Percentiles rank a stretch among this genome's conserved stretches.
phyloP scores from a whole-genome alignment of 768 basidiomycete species.

The Serpula lacrymans region DNA sequence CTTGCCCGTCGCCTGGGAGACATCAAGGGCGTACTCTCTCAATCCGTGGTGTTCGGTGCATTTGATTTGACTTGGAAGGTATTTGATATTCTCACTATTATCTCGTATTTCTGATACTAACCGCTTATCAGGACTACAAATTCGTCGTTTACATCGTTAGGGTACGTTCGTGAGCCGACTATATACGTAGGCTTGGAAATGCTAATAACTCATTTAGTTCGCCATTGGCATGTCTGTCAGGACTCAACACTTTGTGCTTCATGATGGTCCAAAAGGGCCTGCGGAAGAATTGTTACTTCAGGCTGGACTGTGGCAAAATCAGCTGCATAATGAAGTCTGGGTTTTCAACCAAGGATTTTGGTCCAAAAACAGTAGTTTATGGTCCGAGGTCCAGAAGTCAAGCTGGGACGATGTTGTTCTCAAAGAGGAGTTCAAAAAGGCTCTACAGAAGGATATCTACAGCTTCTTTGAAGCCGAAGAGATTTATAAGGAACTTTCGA shows the following conservation, averaged over 20 bases:
- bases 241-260: conserved; percentile 49
- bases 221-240: conserved; percentile 14
- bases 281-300: conserved; percentile 50
- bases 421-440: conserved; percentile 62
- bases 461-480: conserved; percentile 78
- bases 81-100: conserved; percentile 15
- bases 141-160: conserved; percentile 52
- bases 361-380: conserved; percentile 59
- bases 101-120: conserved; percentile 4
- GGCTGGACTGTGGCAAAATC: conserved; percentile 48
- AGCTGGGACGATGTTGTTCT: conserved; percentile 76
- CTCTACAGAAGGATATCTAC: conserved; percentile 68
- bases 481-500: conserved; percentile 68
- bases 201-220: conserved; percentile 24
- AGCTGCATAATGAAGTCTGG: conserved; percentile 68
- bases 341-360: conserved; percentile 73
- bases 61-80: conserved; percentile 62
- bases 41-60: conserved; percentile 49
- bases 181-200: conserved; percentile 2
- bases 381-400: conserved; percentile 59
- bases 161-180: conserved; percentile 33
- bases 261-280: conserved; percentile 55
- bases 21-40: conserved; percentile 50
- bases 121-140: conserved; percentile 41
- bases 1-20: conserved; percentile 37